A percentile compares a stretch with the other conserved stretches of the same genome.
Conservation (phyloP, 768 basidiomycete species). For the Asterophora lycoperdoides region DNA sequence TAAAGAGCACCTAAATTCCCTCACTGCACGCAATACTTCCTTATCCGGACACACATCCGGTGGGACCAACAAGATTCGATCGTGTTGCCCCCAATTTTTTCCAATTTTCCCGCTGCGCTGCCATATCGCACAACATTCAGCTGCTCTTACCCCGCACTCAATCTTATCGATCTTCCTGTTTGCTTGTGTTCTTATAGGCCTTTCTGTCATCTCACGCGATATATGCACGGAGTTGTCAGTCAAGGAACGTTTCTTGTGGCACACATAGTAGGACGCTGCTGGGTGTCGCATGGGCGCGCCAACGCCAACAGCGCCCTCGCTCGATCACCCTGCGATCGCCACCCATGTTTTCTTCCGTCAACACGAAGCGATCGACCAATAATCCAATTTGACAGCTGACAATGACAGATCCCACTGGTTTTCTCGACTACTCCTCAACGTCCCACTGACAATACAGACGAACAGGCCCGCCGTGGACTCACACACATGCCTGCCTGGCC, state of each 20-base stretch:
- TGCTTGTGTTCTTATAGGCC: background rate
- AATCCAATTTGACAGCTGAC: slow-evolving; percentile 18
- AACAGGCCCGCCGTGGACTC: background rate
- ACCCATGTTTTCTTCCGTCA: slow-evolving; percentile 1
- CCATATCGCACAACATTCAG: background rate
- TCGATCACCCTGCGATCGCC: slow-evolving; percentile 5
- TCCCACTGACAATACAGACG: slow-evolving; percentile 6
- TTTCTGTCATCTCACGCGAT: background rate
- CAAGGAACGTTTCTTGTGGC: too few relatives aligned
- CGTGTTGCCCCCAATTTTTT: slow-evolving; percentile 11
- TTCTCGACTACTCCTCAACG: slow-evolving; percentile 8
- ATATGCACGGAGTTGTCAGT: background rate
- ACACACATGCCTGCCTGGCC: background rate
- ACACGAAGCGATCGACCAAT: slow-evolving; percentile 1
- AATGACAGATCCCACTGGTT: slow-evolving; percentile 21
- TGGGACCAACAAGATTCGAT: slow-evolving; percentile 17
- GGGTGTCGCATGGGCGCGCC: too few relatives aligned
- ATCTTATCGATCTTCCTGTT: slow-evolving; percentile 7
- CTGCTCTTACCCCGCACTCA: slow-evolving; percentile 11
- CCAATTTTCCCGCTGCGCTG: slow-evolving; percentile 8
- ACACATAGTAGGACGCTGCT: too few relatives aligned
- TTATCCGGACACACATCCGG: slow-evolving; percentile 16
- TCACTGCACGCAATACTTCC: slow-evolving; percentile 15
- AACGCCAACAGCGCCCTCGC: background rate
- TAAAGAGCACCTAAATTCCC: slow-evolving; percentile 1